phyloP scores from a whole-genome alignment of 352 stramenopile species.

The Phytophthora pseudosyringae region DNA sequence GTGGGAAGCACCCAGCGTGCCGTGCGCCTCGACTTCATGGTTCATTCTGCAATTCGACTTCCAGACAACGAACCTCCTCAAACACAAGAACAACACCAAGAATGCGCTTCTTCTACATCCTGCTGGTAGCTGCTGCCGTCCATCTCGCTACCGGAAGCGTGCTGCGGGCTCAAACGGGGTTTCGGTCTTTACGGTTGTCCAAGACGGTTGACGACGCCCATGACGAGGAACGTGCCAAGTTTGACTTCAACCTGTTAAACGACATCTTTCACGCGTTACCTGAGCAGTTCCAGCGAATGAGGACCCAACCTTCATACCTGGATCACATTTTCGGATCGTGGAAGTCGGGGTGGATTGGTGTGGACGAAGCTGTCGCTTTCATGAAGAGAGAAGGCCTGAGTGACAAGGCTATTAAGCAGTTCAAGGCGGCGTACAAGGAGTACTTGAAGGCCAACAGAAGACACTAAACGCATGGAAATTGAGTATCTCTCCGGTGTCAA shows the following conservation, averaged over 20 bases:
- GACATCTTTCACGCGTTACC: background rate
- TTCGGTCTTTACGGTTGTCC: no score
- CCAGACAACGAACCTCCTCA: no score
- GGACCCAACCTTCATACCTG: background rate
- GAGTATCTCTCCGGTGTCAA: no score
- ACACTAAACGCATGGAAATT: no score
- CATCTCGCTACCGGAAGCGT: no score
- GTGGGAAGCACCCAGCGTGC: no score
- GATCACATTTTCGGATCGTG: background rate
- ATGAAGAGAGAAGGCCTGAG: constrained; percentile 1
- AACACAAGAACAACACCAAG: no score
- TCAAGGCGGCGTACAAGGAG: constrained; percentile 28
- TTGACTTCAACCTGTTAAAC: constrained; percentile 5
- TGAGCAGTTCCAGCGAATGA: constrained; percentile 5
- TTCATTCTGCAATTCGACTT: no score
- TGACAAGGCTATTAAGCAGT: constrained; percentile 1
- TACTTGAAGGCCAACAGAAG: background rate
- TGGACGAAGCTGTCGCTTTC: background rate
- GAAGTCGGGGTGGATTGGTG: background rate
- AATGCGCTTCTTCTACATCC: no score
- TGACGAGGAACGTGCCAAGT: constrained; percentile 9
- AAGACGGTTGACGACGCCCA: background rate
- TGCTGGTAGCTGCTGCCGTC: no score
- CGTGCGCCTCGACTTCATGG: no score
- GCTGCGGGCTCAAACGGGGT: no score